A percentile compares a stretch with the other conserved stretches of the same genome.
Evolutionary conservation across 2,329 filamentous ascomycete genomes (phyloP).

Genomic region (Aspergillus candidus): DNA sequence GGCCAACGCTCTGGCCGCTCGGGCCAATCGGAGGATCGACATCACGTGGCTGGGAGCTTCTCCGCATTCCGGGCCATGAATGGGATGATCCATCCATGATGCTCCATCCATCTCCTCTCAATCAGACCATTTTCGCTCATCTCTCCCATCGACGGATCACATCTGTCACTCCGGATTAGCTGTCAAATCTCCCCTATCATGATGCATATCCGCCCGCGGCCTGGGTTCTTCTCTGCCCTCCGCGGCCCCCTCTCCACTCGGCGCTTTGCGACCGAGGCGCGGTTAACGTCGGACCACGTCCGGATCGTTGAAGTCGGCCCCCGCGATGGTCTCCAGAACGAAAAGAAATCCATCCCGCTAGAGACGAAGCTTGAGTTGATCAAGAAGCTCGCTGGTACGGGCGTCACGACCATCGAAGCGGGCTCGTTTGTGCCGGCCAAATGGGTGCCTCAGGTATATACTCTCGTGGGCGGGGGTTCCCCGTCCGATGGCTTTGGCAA

Average conservation of each 20-base stretch:
- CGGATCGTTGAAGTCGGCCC: constrained; percentile 51
- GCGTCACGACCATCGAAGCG: constrained; percentile 47
- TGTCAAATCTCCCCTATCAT: constrained; percentile 6
- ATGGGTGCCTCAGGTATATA: constrained; percentile 48
- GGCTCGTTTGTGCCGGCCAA: constrained; percentile 50
- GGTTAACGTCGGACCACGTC: constrained; percentile 43
- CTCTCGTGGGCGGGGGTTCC: no score
- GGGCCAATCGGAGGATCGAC: no score
- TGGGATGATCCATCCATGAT: no score
- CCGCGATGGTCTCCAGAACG: constrained; percentile 50
- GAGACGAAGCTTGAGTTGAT: constrained; percentile 48
- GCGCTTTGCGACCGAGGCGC: constrained; percentile 35
- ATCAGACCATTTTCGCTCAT: no score
- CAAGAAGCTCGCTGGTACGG: constrained; percentile 41
- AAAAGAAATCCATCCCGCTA: constrained; percentile 44
- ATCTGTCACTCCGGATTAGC: no score
- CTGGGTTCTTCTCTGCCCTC: constrained; percentile 26
- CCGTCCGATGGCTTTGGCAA: no score
- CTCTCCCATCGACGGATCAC: no score
- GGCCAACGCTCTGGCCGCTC: no score
- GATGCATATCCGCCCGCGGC: constrained; percentile 22
- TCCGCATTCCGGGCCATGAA: no score
- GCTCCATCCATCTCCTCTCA: no score
- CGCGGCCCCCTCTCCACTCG: constrained; percentile 20
- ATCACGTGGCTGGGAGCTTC: no score